Percentiles rank a stretch among this genome's conserved stretches.
Conservation (phyloP, 2,329 filamentous ascomycete genomes). For the Mariannaea elegans region DNA sequence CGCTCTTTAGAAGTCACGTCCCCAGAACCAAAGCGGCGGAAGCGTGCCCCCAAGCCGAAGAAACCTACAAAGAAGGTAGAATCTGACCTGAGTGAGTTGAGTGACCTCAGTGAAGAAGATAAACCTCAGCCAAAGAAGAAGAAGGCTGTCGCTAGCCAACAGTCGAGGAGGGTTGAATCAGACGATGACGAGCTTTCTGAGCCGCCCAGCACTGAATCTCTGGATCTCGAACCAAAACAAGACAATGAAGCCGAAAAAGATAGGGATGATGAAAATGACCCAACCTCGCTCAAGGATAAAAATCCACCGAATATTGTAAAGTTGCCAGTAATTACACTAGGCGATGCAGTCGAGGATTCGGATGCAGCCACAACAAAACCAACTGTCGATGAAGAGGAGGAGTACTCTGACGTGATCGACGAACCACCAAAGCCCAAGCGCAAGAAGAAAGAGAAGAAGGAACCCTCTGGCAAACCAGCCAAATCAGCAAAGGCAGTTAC, state of each 20-base stretch:
- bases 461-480: slow-evolving; percentile 36
- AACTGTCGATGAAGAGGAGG: slow-evolving; percentile 48
- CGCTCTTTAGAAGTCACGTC: slow-evolving; percentile 46
- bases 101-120: slow-evolving; percentile 31
- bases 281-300: slow-evolving; percentile 6
- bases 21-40: slow-evolving; percentile 53
- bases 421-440: slow-evolving; percentile 69
- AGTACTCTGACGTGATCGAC: slow-evolving; percentile 71
- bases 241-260: not conserved
- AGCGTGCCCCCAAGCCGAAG: slow-evolving; percentile 43
- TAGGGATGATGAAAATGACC: slow-evolving; percentile 14
- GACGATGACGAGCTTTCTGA: slow-evolving; percentile 39
- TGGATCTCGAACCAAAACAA: slow-evolving; percentile 19
- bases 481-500: slow-evolving; percentile 39
- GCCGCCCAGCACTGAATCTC: slow-evolving; percentile 26
- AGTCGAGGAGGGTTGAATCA: slow-evolving; percentile 22
- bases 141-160: slow-evolving; percentile 21
- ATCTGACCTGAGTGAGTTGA: slow-evolving; percentile 29
- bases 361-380: slow-evolving; percentile 33
- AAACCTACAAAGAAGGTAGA: slow-evolving; percentile 30
- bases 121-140: slow-evolving; percentile 32
- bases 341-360: slow-evolving; percentile 29
- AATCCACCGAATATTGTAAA: slow-evolving; percentile 10
- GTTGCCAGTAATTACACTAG: slow-evolving; percentile 27
- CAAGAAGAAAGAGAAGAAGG: slow-evolving; percentile 53